These are phyloP conservation scores for Emergomyces pasteurianus DNA, from an alignment of 2,329 filamentous ascomycete genomes.

Conservation along the genomic window DNA sequence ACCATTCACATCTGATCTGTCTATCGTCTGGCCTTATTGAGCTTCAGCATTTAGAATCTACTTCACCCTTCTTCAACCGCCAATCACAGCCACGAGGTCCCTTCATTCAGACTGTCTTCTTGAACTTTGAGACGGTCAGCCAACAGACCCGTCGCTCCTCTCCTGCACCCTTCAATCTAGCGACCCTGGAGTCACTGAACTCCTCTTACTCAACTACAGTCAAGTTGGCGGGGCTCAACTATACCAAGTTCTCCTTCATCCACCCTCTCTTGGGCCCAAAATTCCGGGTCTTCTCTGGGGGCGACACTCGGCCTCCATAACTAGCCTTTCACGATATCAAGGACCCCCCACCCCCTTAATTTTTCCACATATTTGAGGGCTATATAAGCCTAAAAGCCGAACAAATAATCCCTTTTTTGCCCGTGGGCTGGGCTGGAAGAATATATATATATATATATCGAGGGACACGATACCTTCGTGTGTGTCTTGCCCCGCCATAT, in stretches of 20 bases:
- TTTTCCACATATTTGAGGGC: slow-evolving; percentile 8
- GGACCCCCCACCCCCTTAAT: slow-evolving; percentile 17
- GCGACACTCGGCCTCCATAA: slow-evolving; percentile 98
- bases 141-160: neutral
- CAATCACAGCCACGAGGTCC: neutral
- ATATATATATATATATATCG: slow-evolving; percentile 10
- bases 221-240: slow-evolving; percentile 88
- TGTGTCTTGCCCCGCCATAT: slow-evolving; percentile 11
- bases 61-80: neutral
- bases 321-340: slow-evolving; percentile 37
- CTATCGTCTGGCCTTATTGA: neutral
- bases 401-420: slow-evolving; percentile 24
- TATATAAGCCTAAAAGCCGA: slow-evolving; percentile 8
- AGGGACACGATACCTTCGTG: slow-evolving; percentile 12
- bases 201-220: slow-evolving; percentile 43
- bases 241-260: slow-evolving; percentile 59
- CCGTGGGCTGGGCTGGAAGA: slow-evolving; percentile 34
- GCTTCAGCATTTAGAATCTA: neutral
- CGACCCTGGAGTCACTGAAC: slow-evolving; percentile 32
- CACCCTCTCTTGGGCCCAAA: slow-evolving; percentile 87
- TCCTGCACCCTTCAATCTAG: slow-evolving; percentile 10
- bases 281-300: slow-evolving; percentile 90
- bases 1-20: neutral
- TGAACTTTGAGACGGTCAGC: neutral
- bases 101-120: neutral